phyloP scores from a whole-genome alignment of 2,329 filamentous ascomycete species.

The Talaromyces sp. region DNA sequence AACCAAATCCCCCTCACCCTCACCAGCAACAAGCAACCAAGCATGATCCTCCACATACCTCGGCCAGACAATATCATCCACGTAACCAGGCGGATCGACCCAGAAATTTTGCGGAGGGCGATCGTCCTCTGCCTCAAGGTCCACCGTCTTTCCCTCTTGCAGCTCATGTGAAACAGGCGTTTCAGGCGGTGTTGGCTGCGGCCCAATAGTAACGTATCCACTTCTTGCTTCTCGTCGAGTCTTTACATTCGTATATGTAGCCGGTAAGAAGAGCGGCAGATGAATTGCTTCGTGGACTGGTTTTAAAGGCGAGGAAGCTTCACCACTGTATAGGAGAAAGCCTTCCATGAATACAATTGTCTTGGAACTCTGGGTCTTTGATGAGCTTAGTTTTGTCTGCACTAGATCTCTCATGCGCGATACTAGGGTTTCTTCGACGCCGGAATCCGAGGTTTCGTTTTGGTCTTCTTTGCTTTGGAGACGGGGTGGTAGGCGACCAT shows the following conservation, averaged over 20 bases:
- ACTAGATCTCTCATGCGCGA: conserved; percentile 29
- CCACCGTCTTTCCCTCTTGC: conserved; percentile 21
- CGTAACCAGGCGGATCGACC: conserved; percentile 91
- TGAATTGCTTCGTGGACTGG: conserved; percentile 57
- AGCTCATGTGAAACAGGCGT: too few species aligned
- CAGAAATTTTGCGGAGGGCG: conserved; percentile 75
- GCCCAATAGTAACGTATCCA: conserved; percentile 52
- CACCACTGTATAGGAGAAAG: conserved; percentile 74
- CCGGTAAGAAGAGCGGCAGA: conserved; percentile 75
- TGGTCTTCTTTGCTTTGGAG: conserved; percentile 61
- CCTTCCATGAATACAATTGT: conserved; percentile 79
- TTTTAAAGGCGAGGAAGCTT: conserved; percentile 21
- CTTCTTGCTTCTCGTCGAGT: conserved; percentile 43
- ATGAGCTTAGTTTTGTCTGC: conserved; percentile 15
- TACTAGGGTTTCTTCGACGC: conserved; percentile 33
- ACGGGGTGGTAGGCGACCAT: conserved; percentile 59
- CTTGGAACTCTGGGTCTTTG: background rate
- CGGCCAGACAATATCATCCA: conserved; percentile 93
- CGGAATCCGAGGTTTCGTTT: conserved; percentile 54
- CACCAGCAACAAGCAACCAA: conserved; percentile 73
- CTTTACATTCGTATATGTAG: conserved; percentile 58
- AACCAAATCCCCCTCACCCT: conserved; percentile 56
- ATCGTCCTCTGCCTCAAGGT: conserved; percentile 36
- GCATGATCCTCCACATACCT: conserved; percentile 82
- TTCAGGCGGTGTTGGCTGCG: conserved; percentile 21